Percentiles rank a stretch among this genome's conserved stretches.
These are phyloP conservation scores for Pseudopediastrum boryanum DNA, from an alignment of 139 green algal species.

Conservation along the genomic window DNA sequence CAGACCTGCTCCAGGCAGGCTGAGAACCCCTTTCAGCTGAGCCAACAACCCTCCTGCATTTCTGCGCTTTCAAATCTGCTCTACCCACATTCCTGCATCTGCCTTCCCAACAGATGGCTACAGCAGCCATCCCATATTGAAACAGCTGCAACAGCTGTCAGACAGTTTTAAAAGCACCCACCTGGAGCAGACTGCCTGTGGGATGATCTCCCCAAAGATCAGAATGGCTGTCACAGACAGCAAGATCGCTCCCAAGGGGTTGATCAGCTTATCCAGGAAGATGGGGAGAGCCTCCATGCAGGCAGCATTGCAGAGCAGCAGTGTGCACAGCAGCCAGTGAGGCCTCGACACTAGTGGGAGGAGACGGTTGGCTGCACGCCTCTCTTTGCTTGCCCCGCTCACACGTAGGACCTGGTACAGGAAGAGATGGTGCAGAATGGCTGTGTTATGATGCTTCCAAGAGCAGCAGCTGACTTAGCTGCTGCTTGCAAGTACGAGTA, in stretches of 20 bases:
- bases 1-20: too few species aligned
- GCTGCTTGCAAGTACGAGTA: too few species aligned
- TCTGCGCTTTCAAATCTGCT: too few species aligned
- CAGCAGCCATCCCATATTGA: too few species aligned
- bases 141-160: background rate
- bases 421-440: too few species aligned
- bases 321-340: constrained; percentile 61
- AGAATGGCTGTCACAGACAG: constrained; percentile 71
- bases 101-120: too few species aligned
- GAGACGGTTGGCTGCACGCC: constrained; percentile 56
- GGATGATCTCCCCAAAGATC: constrained; percentile 90
- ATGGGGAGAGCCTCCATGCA: constrained; percentile 77
- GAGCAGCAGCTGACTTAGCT: too few species aligned
- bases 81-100: too few species aligned
- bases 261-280: constrained; percentile 75
- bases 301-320: constrained; percentile 71
- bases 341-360: constrained; percentile 43
- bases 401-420: constrained; percentile 7
- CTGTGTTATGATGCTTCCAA: too few species aligned
- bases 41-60: too few species aligned
- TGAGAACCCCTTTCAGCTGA: too few species aligned
- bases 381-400: constrained; percentile 9
- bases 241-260: constrained; percentile 72
- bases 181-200: constrained; percentile 83
- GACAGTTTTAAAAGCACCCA: constrained; percentile 56